Evolutionary conservation across 2,329 filamentous ascomycete genomes (phyloP).

Genomic region (Cadophora sp.): DNA sequence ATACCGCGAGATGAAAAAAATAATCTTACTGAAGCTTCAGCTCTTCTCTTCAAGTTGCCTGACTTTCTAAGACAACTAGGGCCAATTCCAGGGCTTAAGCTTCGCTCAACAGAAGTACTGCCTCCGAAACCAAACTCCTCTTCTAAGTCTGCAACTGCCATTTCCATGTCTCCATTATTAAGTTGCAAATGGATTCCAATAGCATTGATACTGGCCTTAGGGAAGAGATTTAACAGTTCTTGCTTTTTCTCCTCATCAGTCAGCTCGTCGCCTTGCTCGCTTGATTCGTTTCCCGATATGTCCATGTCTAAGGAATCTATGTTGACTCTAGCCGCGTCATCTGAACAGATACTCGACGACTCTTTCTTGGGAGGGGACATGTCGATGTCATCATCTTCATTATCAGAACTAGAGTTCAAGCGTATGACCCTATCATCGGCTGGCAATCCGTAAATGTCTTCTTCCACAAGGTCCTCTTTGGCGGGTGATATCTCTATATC

Average conservation of each 20-base stretch:
- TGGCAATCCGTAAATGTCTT: constrained; percentile 3
- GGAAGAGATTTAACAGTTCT: background rate
- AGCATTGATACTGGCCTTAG: background rate
- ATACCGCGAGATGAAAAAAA: background rate
- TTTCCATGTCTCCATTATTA: background rate
- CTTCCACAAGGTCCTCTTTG: background rate
- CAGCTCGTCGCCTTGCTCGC: background rate
- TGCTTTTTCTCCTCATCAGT: constrained; percentile 1
- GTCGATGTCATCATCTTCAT: background rate
- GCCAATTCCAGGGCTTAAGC: background rate
- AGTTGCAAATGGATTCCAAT: constrained; percentile 6
- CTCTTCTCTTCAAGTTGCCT: background rate
- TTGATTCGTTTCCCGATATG: background rate
- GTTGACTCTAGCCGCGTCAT: background rate
- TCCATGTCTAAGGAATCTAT: background rate
- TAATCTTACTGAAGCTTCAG: background rate
- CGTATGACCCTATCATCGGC: background rate
- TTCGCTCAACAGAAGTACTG: background rate
- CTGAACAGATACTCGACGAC: background rate
- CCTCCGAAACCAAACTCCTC: background rate
- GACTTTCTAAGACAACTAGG: background rate
- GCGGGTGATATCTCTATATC: background rate
- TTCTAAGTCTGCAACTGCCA: constrained; percentile 7
- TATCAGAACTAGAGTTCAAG: background rate
- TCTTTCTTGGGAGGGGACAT: background rate